These are phyloP conservation scores for Kappamyces sp. DNA, from an alignment of 192 early-diverging fungal species.

Conservation along the genomic window DNA sequence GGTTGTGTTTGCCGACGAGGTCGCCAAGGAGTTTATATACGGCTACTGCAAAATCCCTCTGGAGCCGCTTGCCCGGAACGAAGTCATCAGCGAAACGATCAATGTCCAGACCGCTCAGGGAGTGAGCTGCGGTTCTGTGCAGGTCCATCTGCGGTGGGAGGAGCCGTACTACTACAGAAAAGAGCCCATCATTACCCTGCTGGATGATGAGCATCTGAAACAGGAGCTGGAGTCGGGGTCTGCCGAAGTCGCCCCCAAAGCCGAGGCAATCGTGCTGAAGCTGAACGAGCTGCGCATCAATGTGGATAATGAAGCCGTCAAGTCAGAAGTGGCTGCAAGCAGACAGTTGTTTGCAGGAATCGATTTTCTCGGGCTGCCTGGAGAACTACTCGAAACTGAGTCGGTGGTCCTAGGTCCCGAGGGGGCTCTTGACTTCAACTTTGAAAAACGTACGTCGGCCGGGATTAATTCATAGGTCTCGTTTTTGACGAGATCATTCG, in stretches of 20 bases:
- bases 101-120: constrained; percentile 31
- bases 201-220: not conserved
- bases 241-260: not conserved
- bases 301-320: not conserved
- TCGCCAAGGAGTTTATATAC: constrained; percentile 30
- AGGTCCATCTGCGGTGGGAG: constrained; percentile 33
- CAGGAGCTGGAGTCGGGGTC: not conserved
- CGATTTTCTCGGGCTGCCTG: constrained; percentile 2
- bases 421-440: not conserved
- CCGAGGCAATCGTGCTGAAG: not conserved
- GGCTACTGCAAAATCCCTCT: constrained; percentile 31
- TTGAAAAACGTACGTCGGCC: not conserved
- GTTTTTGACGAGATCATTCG: too few species aligned
- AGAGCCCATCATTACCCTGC: not conserved
- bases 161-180: constrained; percentile 30
- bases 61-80: constrained; percentile 23
- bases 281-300: not conserved
- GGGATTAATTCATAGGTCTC: not conserved
- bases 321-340: not conserved
- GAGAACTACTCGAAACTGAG: constrained; percentile 1
- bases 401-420: not conserved
- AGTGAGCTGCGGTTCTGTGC: constrained; percentile 19
- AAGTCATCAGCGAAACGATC: constrained; percentile 26
- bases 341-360: constrained; percentile 6
- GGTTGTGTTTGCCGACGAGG: constrained; percentile 37